Base-by-base conservation (phyloP, 1,284 basidiomycete species). In the Ganoderma resinaceum region DNA sequence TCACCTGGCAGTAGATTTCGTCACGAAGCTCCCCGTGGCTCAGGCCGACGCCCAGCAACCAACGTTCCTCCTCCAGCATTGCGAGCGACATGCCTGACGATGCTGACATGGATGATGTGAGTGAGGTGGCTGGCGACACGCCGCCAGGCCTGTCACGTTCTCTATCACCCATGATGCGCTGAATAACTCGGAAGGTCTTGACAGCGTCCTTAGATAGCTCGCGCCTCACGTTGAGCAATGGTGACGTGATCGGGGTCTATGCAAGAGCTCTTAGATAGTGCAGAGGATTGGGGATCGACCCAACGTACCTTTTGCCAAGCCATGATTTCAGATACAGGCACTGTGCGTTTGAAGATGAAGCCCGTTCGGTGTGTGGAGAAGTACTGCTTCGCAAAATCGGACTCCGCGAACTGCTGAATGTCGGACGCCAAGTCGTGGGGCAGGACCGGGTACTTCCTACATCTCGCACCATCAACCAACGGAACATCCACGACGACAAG, bases 101-200 rank as follows among this genome's bases (percentile, higher is more conserved):
- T 12, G 90, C 78, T 11, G 90, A 91, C 2, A 81, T 80, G n/a
- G 86, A 86, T 1, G 89, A 89, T 0, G 81, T 81, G 67, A 84
- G 78, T n/a, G 81, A 77, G 62, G 78, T 78, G 35, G 82, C 76
- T 53, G 81, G 78, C 9, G 84, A 81, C 16, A 78, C 70, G 3
- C 67, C 60, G 42, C 70, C 70, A 35, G 84, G 79, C 42, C 67
- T 52, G n/a, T 92, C 91, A 11, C 87, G 87, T 72, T 95, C 93
- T 3, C 95, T 86, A 76, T 97, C 96, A 43, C 95, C 95, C 95
- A 97, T 97, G 66, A 96, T 89, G 66, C 91, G 90, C 78, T 97
- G 95, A 59, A 97, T 89, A 42, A 95, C 89, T 76, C 93, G 95
- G 86, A 97, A 98, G 4, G 91, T 86, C 74, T 89, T 91, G 65